Percentiles rank a stretch among this genome's conserved stretches.
phyloP scores from a whole-genome alignment of 805 yeast species.

The Candida ulmi region DNA sequence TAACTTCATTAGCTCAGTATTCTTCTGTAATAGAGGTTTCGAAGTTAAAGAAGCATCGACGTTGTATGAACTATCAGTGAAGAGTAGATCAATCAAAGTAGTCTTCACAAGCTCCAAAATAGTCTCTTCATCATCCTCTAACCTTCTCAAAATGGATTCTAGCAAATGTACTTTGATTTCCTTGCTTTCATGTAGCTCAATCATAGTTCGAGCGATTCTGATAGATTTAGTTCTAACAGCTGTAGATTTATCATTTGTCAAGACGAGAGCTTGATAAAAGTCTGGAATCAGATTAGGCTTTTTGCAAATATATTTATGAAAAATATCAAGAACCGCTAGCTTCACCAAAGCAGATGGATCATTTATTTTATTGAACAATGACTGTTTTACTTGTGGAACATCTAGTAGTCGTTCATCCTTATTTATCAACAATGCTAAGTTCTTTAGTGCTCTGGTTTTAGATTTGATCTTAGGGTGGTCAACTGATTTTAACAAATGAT shows the following conservation, averaged over 20 bases:
- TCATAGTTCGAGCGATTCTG: conserved; percentile 44
- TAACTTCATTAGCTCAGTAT: conserved; percentile 25
- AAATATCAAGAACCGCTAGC: conserved; percentile 68
- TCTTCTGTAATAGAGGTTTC: background rate
- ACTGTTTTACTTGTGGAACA: conserved; percentile 42
- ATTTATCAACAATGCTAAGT: conserved; percentile 49
- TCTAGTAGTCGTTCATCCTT: conserved; percentile 47
- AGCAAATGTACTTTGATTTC: conserved; percentile 37
- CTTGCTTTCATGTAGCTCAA: conserved; percentile 25
- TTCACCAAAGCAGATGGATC: conserved; percentile 70
- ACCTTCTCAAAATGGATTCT: conserved; percentile 44
- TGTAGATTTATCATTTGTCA: conserved; percentile 51
- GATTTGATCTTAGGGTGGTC: conserved; percentile 46
- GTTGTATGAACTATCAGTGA: conserved; percentile 13
- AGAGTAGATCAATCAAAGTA: conserved; percentile 34
- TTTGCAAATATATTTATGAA: conserved; percentile 40
- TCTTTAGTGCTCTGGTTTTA: conserved; percentile 60
- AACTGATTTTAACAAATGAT: conserved; percentile 41
- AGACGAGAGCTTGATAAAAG: conserved; percentile 34
- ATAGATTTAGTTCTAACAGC: conserved; percentile 61
- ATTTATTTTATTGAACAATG: conserved; percentile 44
- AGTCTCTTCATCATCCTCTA: conserved; percentile 68
- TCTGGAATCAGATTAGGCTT: conserved; percentile 41
- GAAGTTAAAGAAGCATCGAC: background rate
- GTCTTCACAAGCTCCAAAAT: conserved; percentile 38